Percentiles rank a stretch among this genome's conserved stretches.
Evolutionary conservation across 78 protist genomes (phyloP).

Genomic region (Dictyostelium purpureum): DNA sequence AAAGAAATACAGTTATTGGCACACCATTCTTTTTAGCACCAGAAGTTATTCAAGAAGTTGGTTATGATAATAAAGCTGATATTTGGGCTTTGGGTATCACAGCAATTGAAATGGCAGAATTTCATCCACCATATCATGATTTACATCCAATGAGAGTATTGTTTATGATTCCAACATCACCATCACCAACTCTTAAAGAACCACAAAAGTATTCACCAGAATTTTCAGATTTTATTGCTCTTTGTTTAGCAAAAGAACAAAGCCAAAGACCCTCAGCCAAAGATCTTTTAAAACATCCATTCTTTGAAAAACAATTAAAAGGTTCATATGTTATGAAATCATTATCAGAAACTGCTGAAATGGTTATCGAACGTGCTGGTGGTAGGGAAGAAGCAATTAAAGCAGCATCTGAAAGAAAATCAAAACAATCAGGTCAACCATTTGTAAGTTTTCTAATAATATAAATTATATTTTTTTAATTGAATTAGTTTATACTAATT

Average conservation of each 20-base stretch:
- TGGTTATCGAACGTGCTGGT: constrained; percentile 33
- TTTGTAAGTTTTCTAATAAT: not conserved
- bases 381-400: constrained; percentile 64
- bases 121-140: constrained; percentile 88
- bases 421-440: constrained; percentile 46
- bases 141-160: constrained; percentile 87
- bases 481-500: not conserved
- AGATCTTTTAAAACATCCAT: constrained; percentile 59
- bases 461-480: not conserved
- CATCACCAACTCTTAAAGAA: constrained; percentile 86
- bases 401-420: constrained; percentile 52
- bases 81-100: constrained; percentile 93
- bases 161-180: constrained; percentile 82
- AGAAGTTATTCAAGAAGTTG: constrained; percentile 81
- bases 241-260: constrained; percentile 73
- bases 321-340: constrained; percentile 57
- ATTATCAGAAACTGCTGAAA: constrained; percentile 39
- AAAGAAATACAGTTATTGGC: constrained; percentile 83
- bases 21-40: constrained; percentile 88
- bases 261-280: constrained; percentile 71
- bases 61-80: constrained; percentile 84
- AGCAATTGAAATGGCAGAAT: constrained; percentile 91
- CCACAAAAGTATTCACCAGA: constrained; percentile 55
- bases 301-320: constrained; percentile 55
- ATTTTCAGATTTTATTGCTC: constrained; percentile 54